phyloP scores from a whole-genome alignment of 306 rosid species.

The Ochetophila trinervis region DNA sequence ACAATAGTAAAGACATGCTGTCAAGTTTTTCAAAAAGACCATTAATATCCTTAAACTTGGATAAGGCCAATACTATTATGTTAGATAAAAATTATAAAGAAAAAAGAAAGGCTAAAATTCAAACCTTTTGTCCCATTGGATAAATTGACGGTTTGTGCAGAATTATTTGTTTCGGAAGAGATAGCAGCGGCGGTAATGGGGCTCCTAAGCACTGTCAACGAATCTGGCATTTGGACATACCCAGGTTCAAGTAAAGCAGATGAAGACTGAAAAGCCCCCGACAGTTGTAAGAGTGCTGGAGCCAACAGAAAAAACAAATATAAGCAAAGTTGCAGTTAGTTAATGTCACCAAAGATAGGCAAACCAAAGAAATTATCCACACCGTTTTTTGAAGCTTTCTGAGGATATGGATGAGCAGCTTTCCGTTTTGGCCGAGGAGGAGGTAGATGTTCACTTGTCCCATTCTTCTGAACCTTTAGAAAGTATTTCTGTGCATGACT shows the following conservation, averaged over 20 bases:
- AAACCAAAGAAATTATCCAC: slow-evolving; percentile 3
- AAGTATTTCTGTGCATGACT: slow-evolving; percentile 98
- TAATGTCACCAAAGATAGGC: not conserved
- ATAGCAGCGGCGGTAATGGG: slow-evolving; percentile 42
- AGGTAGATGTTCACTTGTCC: slow-evolving; percentile 88
- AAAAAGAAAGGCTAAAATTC: slow-evolving; percentile 8
- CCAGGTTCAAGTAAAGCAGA: slow-evolving; percentile 68
- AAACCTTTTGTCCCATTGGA: slow-evolving; percentile 45
- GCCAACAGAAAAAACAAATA: slow-evolving; percentile 35
- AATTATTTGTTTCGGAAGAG: slow-evolving; percentile 59
- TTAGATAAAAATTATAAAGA: not conserved
- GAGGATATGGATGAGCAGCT: slow-evolving; percentile 97
- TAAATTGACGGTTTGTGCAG: slow-evolving; percentile 43
- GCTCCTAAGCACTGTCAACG: slow-evolving; percentile 52
- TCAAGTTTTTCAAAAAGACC: slow-evolving; percentile 10
- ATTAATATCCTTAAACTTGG: not conserved
- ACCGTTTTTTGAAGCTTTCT: slow-evolving; percentile 91
- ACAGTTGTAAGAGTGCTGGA: slow-evolving; percentile 45
- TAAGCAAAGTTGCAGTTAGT: slow-evolving; percentile 26
- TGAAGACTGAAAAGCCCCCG: slow-evolving; percentile 66
- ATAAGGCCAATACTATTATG: not conserved
- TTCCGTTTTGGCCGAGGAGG: slow-evolving; percentile 98
- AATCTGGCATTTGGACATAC: slow-evolving; percentile 47
- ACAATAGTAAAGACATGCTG: slow-evolving; percentile 6
- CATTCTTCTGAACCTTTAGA: slow-evolving; percentile 90